Evolutionary conservation across 1,139 yeast species (phyloP).

Genomic region (Geotrichum candidum): DNA sequence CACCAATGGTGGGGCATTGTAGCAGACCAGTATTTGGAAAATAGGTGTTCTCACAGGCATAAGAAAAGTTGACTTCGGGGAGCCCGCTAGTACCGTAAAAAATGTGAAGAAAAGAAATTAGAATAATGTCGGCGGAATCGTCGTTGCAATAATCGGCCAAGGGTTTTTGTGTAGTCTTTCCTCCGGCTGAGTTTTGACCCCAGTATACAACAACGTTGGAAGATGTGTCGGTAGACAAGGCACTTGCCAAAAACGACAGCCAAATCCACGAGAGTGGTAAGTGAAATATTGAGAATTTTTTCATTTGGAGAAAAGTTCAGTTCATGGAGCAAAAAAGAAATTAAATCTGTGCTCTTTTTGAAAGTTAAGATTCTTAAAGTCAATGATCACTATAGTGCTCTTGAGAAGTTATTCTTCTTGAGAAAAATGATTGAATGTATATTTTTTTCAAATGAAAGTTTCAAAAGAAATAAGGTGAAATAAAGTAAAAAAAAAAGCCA

Average conservation of each 20-base stretch:
- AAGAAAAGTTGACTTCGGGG: constrained; percentile 59
- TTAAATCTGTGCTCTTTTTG: too few relatives aligned
- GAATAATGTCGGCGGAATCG: constrained; percentile 61
- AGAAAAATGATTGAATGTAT: not conserved
- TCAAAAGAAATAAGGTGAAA: too few relatives aligned
- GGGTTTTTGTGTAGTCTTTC: constrained; percentile 47
- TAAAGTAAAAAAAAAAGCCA: too few relatives aligned
- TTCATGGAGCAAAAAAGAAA: not conserved
- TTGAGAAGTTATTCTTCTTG: not conserved
- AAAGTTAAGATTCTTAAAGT: too few relatives aligned
- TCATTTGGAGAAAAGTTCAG: not conserved
- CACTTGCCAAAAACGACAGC: not conserved
- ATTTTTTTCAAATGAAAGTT: too few relatives aligned
- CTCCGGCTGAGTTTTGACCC: constrained; percentile 68
- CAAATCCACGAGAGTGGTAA: not conserved
- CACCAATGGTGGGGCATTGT: constrained; percentile 39
- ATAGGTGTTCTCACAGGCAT: constrained; percentile 39
- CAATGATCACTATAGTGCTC: not conserved
- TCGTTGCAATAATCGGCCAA: constrained; percentile 64
- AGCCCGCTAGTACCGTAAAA: constrained; percentile 46
- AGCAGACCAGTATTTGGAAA: constrained; percentile 30
- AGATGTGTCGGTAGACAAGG: not conserved
- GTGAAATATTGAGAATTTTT: too few relatives aligned
- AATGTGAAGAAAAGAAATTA: constrained; percentile 61
- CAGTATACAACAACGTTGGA: constrained; percentile 76